Evolutionary conservation across 306 rosid species (phyloP).

Genomic region (Trifolium fragiferum): DNA sequence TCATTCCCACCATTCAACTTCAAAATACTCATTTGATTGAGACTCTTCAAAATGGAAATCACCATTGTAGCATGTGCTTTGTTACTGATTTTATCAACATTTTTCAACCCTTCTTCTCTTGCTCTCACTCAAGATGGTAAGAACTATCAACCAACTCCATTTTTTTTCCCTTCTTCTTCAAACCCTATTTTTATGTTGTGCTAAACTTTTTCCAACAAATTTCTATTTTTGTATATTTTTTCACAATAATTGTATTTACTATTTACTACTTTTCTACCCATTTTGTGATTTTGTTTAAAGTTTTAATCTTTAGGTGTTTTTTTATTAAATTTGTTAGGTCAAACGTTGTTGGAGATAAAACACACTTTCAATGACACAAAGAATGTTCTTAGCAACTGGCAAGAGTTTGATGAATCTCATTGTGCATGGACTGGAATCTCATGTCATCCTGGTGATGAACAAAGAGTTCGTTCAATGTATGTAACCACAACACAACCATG

Average conservation of each 20-base stretch:
- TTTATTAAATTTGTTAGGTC: constrained; percentile 55
- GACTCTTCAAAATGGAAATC: constrained; percentile 47
- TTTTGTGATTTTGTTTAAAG: constrained; percentile 26
- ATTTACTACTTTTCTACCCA: constrained; percentile 13
- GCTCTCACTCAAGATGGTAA: constrained; percentile 88
- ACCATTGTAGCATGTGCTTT: constrained; percentile 47
- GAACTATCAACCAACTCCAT: constrained; percentile 22
- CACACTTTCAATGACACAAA: constrained; percentile 71
- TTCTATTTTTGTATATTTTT: background rate
- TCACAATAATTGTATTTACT: background rate
- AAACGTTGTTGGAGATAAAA: constrained; percentile 80
- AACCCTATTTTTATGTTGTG: background rate
- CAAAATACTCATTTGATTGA: constrained; percentile 2
- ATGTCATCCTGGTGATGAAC: constrained; percentile 80
- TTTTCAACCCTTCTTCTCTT: constrained; percentile 51
- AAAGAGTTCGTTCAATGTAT: constrained; percentile 78
- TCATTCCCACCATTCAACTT: constrained; percentile 19
- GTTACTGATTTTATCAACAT: constrained; percentile 44
- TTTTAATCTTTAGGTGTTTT: constrained; percentile 25
- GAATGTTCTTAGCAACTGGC: constrained; percentile 78
- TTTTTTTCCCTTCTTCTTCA: background rate
- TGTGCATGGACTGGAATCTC: constrained; percentile 95
- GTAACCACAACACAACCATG: constrained; percentile 35
- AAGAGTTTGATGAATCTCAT: constrained; percentile 71
- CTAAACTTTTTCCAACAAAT: background rate